Evolutionary conservation across 2,329 filamentous ascomycete species (phyloP), one percentile per base, ranked within the genome.

Genomic region (Gnomoniopsis sp.): DNA sequence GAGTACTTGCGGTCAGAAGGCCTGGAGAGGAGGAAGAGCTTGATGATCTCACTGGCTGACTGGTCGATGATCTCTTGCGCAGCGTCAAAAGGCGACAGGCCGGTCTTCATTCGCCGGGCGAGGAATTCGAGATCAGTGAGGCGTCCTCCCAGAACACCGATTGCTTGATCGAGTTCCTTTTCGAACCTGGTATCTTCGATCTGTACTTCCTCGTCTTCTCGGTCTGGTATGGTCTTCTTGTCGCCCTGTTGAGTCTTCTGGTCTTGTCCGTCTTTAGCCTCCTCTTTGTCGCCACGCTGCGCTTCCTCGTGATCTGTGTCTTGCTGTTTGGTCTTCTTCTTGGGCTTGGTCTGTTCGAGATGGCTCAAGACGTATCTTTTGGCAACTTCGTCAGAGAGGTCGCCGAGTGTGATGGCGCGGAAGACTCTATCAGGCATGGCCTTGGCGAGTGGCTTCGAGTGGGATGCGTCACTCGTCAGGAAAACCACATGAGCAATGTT

Each of bases 51-150:
- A 0, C 90, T 90, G 0, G 92, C 90, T 19, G 89, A 89, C 69
- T 96, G 91, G 56, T 91, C 87, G 55, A 96, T 89, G 62, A 99
- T 98, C 64, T 96, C 92, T 22, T 86, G 79, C 2, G 97, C 88
- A 2, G 95, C 95, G 65, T 88, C 82, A 63, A 81, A 83, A 0
- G 95, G 95, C 2, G 83, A 88, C 71, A 97, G 92, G 17, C 95
- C 93, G 1, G 89, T 86, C 74, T 91, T 91, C 66, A 99, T 89
- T 19, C 95, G 84, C 38, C 93, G 86, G n/a, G 93, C 89, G 47
- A 99, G 85, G 69, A 95, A 96, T 70, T 98, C 93, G 21, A 99
- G 86, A 69, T 99, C 95, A 0, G 92, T 96, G n/a, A 99, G 81
- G 3, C 95, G 90, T 2, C 95, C 95, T 22, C 95, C 95, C 1